A percentile compares a stretch with the other conserved stretches of the same genome.
Evolutionary conservation across 441 rosid species (phyloP).

Genomic region (Gossypium aridum): DNA sequence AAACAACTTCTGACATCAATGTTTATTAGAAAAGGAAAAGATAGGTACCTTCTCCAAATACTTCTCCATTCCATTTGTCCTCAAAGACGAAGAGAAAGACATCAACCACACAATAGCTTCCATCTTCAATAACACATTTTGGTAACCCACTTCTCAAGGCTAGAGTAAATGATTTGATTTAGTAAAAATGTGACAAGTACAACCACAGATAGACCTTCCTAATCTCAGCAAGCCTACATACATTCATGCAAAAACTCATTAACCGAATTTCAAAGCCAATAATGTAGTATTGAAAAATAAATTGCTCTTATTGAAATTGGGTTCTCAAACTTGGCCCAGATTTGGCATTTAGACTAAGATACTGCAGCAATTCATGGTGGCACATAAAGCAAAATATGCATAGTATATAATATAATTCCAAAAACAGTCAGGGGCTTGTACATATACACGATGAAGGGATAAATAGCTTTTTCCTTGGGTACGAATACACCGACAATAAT

Average conservation of each 20-base stretch:
- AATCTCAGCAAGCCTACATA: background rate
- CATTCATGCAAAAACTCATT: background rate
- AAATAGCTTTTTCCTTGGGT: background rate
- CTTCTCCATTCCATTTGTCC: background rate
- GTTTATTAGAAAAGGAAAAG: background rate
- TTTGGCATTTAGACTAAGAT: background rate
- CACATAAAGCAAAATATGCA: background rate
- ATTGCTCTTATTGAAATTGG: background rate
- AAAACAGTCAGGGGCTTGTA: background rate
- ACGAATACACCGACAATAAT: background rate
- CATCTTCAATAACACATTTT: background rate
- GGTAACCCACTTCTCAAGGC: background rate
- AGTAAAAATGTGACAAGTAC: background rate
- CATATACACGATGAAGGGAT: background rate
- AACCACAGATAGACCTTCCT: background rate
- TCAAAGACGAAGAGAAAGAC: background rate
- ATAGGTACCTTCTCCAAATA: background rate
- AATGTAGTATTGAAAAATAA: background rate
- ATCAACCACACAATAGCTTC: background rate
- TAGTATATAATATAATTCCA: background rate
- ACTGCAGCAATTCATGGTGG: background rate
- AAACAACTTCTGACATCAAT: background rate
- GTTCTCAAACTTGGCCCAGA: constrained; percentile 6
- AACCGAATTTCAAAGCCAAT: background rate
- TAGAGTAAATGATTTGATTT: background rate